Evolutionary conservation across 2,329 filamentous ascomycete species (phyloP).

Genomic region (Coniochaeta prunicola): DNA sequence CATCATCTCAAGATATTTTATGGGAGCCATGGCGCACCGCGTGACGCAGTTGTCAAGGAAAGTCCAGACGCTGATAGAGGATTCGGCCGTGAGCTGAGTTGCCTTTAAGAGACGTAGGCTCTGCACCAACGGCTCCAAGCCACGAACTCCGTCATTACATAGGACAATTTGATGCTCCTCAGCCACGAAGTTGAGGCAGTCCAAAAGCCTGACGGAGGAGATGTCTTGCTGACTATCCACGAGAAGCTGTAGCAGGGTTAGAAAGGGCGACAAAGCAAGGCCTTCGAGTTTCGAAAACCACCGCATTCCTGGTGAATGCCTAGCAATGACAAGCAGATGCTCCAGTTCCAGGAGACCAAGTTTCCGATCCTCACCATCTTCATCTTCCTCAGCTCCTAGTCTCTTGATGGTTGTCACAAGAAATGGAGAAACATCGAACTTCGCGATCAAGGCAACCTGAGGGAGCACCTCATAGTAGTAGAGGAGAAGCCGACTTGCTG

Average conservation of each 20-base stretch:
- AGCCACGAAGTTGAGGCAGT: slow-evolving; percentile 53
- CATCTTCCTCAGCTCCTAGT: slow-evolving; percentile 43
- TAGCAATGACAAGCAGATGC: slow-evolving; percentile 73
- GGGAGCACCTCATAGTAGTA: slow-evolving; percentile 84
- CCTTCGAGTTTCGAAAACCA: slow-evolving; percentile 77
- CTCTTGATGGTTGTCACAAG: slow-evolving; percentile 62
- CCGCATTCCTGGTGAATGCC: slow-evolving; percentile 73
- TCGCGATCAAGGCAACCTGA: slow-evolving; percentile 70
- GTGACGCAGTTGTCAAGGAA: slow-evolving; percentile 81
- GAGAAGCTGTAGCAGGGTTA: slow-evolving; percentile 58
- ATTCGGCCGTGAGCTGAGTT: slow-evolving; percentile 11
- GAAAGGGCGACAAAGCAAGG: slow-evolving; percentile 61
- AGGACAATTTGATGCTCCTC: slow-evolving; percentile 54
- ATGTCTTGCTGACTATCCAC: slow-evolving; percentile 39
- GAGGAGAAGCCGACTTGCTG: slow-evolving; percentile 67
- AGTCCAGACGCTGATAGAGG: slow-evolving; percentile 38
- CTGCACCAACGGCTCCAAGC: slow-evolving; percentile 39
- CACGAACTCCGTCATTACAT: slow-evolving; percentile 23
- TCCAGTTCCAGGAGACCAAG: slow-evolving; percentile 68
- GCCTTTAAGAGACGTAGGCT: slow-evolving; percentile 24
- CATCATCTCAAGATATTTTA: slow-evolving; percentile 74
- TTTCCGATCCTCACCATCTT: slow-evolving; percentile 35
- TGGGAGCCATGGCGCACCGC: slow-evolving; percentile 65
- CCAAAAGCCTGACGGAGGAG: slow-evolving; percentile 42
- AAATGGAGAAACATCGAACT: slow-evolving; percentile 78